These are phyloP conservation scores for Epithemia pelagica DNA, from an alignment of 108 stramenopile genomes.

Conservation along the genomic window DNA sequence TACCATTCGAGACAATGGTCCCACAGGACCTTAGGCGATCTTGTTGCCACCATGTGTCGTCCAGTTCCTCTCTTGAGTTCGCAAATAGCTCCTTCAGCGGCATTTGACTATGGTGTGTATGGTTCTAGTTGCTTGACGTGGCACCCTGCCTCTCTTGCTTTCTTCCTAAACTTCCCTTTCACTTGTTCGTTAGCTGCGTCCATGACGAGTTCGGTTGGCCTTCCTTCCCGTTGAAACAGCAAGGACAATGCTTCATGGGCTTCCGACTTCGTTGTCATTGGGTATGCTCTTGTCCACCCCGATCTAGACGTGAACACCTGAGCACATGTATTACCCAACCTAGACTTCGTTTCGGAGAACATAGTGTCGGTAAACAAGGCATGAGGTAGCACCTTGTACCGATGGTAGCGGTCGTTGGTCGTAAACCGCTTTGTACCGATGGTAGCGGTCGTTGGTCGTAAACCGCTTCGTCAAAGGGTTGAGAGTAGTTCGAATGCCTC, in stretches of 20 bases:
- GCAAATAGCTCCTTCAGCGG: background rate
- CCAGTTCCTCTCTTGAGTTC: background rate
- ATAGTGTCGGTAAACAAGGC: background rate
- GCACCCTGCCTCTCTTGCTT: slow-evolving; percentile 10
- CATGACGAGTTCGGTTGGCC: background rate
- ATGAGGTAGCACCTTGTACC: background rate
- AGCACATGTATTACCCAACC: background rate
- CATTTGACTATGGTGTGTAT: slow-evolving; percentile 31
- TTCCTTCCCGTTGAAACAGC: slow-evolving; percentile 6
- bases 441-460: background rate
- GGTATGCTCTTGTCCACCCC: slow-evolving; percentile 17
- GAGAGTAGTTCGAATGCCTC: background rate
- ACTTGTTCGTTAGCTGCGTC: background rate
- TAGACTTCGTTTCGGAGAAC: background rate
- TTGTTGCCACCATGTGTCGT: background rate
- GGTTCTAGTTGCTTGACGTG: background rate
- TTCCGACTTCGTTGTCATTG: slow-evolving; percentile 10
- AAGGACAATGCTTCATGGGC: slow-evolving; percentile 24
- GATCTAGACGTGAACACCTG: background rate
- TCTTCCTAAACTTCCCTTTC: background rate
- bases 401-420: background rate
- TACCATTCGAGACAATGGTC: background rate
- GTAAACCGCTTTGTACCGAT: background rate
- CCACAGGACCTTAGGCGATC: background rate
- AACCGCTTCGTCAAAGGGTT: background rate